Conservation (phyloP, 345 rosid species). For the Anacardium occidentale region DNA sequence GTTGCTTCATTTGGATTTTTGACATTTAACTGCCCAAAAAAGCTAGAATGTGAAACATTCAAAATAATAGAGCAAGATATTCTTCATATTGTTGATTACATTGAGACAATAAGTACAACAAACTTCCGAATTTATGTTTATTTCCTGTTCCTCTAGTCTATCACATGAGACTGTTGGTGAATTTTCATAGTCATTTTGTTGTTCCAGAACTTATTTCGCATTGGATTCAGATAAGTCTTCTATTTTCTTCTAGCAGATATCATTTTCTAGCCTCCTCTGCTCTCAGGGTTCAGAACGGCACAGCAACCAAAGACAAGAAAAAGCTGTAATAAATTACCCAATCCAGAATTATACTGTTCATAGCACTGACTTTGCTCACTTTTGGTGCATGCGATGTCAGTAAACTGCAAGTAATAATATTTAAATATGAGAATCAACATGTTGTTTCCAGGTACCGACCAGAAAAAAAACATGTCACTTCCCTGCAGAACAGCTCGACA, state of each 20-base stretch:
- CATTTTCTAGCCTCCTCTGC: conserved; percentile 10
- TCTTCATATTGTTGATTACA: conserved; percentile 26
- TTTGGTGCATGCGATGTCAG: background rate
- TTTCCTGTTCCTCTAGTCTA: conserved; percentile 7
- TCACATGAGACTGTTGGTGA: background rate
- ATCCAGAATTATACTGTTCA: background rate
- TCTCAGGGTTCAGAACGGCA: conserved; percentile 4
- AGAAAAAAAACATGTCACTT: too few species aligned
- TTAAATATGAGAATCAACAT: too few species aligned
- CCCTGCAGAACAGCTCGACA: too few species aligned
- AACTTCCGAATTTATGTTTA: conserved; percentile 18
- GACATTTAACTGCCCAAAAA: conserved; percentile 19
- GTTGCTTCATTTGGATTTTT: conserved; percentile 23
- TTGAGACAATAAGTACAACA: conserved; percentile 28
- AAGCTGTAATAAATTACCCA: background rate
- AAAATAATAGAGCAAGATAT: conserved; percentile 27
- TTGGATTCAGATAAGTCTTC: background rate
- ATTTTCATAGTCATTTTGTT: background rate
- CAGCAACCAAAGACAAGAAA: background rate
- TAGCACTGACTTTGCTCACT: background rate
- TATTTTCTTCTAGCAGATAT: background rate
- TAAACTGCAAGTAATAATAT: background rate
- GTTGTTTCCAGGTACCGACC: too few species aligned
- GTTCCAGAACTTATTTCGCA: background rate
- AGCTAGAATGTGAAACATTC: conserved; percentile 17